Percentiles rank a stretch among this genome's conserved stretches.
Evolutionary conservation across 2,329 filamentous ascomycete genomes (phyloP).

Genomic region (Colletotrichum spaethianum): DNA sequence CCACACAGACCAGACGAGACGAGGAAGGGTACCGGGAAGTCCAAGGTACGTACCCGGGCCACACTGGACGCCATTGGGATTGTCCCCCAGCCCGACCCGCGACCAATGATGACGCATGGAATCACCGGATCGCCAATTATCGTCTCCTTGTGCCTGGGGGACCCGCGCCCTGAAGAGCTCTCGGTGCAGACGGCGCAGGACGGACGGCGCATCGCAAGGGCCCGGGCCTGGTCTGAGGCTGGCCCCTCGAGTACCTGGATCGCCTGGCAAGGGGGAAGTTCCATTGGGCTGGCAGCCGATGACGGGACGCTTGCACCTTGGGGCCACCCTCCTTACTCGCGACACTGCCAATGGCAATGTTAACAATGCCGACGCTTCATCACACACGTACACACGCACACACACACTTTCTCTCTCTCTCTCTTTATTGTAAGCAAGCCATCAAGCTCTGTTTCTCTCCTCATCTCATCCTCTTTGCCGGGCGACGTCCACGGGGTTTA

Average conservation of each 20-base stretch:
- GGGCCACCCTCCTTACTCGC: neutral
- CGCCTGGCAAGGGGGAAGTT: neutral
- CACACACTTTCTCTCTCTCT: too few species aligned
- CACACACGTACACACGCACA: neutral
- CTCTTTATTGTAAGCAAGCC: too few species aligned
- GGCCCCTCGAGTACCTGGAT: neutral
- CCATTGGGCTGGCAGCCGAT: neutral
- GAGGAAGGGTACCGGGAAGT: neutral
- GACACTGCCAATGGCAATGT: neutral
- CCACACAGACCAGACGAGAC: neutral
- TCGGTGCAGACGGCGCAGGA: conserved; percentile 15
- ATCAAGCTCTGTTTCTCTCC: too few species aligned
- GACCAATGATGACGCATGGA: conserved; percentile 31
- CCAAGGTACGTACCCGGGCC: neutral
- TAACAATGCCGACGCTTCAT: neutral
- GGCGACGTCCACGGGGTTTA: neutral
- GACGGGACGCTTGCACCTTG: too few species aligned
- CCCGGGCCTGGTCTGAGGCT: conserved; percentile 10
- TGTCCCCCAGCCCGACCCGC: neutral
- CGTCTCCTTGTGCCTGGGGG: conserved; percentile 31
- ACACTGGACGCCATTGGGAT: conserved; percentile 9
- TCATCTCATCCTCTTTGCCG: neutral
- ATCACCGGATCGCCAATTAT: conserved; percentile 20
- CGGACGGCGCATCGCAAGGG: conserved; percentile 17
- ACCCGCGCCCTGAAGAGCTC: conserved; percentile 13